Evolutionary conservation across 2,329 filamentous ascomycete genomes (phyloP), one percentile per base, ranked within the genome.

Genomic region (Calonectria hawksworthii): DNA sequence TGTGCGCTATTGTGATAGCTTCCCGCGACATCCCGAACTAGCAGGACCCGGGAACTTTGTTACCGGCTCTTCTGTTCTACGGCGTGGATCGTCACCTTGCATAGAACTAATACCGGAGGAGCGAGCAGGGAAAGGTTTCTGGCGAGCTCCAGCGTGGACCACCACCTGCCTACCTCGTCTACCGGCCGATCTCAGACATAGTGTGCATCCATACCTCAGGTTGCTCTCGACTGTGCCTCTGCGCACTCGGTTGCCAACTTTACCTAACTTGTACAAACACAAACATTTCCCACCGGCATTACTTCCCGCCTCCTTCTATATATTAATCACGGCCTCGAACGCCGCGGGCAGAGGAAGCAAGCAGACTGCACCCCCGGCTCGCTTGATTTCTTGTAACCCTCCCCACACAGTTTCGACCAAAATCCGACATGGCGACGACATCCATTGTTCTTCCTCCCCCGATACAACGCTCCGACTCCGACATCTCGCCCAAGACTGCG

Each of bases 401-500:
- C 54, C 41, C 13, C 26, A 59, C 26, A 47, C 38, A 65, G 21
- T 7, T 61, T 51, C 41, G 50, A 70, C 66, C 47, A 63, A 38
- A 70, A 70, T 74, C 28, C 52, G 70, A 75, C 34, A 79, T 76
- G 74, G 78, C 80, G 63, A 83, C 77, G 47, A 34, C 71, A 51
- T 79, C 82, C 41, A 76, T 75, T 61, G 70, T 72, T 64, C 81
- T 80, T 68, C 78, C 77, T 78, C 63, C 73, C 61, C 50, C 77
- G 41, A 68, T 81, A 41, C 80, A 82, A 68, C 86, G 84, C 74
- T 82, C 86, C 66, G 86, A 85, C 75, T 86, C 85, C 23, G 86
- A 88, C 59, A 78, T 89, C 71, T 89, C 88, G 72, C 87, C 88
- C 34, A 83, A 82, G 69, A 84, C 87, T 9, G 73, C 80, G 10